Percentiles rank a stretch among this genome's conserved stretches.
Evolutionary conservation across 2,329 filamentous ascomycete genomes (phyloP).

Genomic region (Colletotrichum horii): DNA sequence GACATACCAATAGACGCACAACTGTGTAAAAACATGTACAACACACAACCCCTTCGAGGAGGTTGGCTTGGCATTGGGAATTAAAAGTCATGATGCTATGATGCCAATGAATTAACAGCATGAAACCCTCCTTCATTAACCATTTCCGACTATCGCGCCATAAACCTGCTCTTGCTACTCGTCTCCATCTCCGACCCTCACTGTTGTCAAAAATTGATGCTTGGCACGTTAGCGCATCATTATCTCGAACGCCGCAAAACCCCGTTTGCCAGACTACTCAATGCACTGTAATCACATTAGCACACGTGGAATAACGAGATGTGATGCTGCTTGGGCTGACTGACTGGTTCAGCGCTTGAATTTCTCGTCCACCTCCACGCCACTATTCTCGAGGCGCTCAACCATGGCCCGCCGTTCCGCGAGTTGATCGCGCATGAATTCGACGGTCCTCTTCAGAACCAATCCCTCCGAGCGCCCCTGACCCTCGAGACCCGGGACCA

Average conservation of each 20-base stretch:
- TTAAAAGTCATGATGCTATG: neutral
- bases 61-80: neutral
- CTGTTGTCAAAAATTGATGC: neutral
- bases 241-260: neutral
- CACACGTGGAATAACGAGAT: neutral
- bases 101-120: neutral
- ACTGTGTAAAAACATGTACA: constrained; percentile 2
- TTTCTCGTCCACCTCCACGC: constrained; percentile 59
- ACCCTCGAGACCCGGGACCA: constrained; percentile 83
- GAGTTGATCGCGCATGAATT: constrained; percentile 67
- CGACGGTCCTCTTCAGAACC: constrained; percentile 76
- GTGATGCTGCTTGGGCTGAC: neutral
- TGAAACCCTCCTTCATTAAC: neutral
- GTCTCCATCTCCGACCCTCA: neutral
- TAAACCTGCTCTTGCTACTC: neutral
- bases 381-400: constrained; percentile 61
- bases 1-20: constrained; percentile 47
- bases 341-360: constrained; percentile 44
- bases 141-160: neutral
- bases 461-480: constrained; percentile 85
- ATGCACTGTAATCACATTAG: neutral
- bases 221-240: constrained; percentile 7
- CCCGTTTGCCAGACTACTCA: neutral
- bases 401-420: constrained; percentile 63
- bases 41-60: neutral